Evolutionary conservation across 441 rosid species (phyloP), one percentile per base, ranked within the genome.

Genomic region (Arabidopsis lyrata): DNA sequence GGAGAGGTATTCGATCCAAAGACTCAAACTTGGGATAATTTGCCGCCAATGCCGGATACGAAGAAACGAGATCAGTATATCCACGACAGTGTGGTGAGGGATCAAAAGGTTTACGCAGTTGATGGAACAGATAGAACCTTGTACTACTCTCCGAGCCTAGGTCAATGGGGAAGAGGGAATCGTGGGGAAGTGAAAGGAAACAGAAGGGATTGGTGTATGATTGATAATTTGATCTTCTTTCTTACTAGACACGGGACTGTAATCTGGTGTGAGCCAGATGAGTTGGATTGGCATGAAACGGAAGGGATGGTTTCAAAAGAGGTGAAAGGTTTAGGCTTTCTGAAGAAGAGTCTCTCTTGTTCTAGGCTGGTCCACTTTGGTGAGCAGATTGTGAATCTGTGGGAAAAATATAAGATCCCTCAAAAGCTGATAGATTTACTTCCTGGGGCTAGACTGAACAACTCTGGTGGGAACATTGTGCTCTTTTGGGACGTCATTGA

Each of bases 401-500:
- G 35, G 35, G 8, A 32, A 6, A 6, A 32, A 32, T 1, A 5
- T 6, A 32, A 32, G 35, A 32, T 32, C 35, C 1, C 3, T 32
- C 15, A 10, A 12, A 20, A 3, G 35, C 10, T 32, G 24, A 41
- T 3, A 53, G 20, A 4, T 13, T 5, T 16, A 16, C 2, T 16
- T 42, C 63, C 63, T 8, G 44, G 64, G 31, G 63, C 54, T 22
- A 34, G 45, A 34, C 34, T 69, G 34, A 14, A 9, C 65, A 68
- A 20, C 63, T 45, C n/a, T 68, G 73, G 56, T 57, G 12, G 65
- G 10, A 69, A 69, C 65, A 45, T 69, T 18, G n/a, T 57, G 14
- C 47, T 69, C 35, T 32, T 57, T 5, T 69, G 73, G 65, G 73
- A 45, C 24, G 20, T 68, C 8, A n/a, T 42, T 1, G 9, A 42